Base-by-base conservation (phyloP, 2,329 filamentous ascomycete genomes). In the Didymella lethalis region DNA sequence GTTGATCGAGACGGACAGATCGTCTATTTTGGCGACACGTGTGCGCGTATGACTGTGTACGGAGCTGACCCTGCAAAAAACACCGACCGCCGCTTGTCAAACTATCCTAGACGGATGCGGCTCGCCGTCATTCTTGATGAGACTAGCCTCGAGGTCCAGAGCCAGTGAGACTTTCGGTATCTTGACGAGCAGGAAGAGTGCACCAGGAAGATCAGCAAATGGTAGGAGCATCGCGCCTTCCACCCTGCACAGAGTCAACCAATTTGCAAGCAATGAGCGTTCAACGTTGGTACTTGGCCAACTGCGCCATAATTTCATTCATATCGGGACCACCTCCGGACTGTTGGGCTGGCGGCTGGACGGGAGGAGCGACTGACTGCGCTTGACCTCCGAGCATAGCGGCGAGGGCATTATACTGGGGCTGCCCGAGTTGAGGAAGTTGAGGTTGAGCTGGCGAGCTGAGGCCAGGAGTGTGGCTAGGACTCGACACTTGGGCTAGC, bases 301-400 rank as follows among this genome's bases (percentile, higher is more conserved):
- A 78, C 68, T 91, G 87, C 14, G 88, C 88, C 85, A 93, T 90
- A 50, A 93, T 91, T 67, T 90, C 89, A 72, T 89, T 85, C 66
- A 92, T 87, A 65, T 83, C 80, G 34, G 79, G 76, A 50, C 60
- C 58, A 40, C 63, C 63, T 28, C 65, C 62, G 65, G 69, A 51
- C 44, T 64, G 65, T 18, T 64, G 63, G 38, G 69, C 62, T 36
- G 72, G 71, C 31, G 67, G 71, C 52, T 74, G 75, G 8, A 67
- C 68, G 16, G 32, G 32, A 41, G 72, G 75, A 29, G 66, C 65
- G 29, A 65, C 55, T 36, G 62, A 50, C 47, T 68, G 69, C 25
- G 57, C 50, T 23, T 73, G 72, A 41, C 59, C 68, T 23, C 64
- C 65, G 20, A 75, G 60, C 12, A 75, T 58, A 6, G 71, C 68